Evolutionary conservation across 2,329 filamentous ascomycete genomes (phyloP).

Genomic region (Ophiostoma pallidulum): DNA sequence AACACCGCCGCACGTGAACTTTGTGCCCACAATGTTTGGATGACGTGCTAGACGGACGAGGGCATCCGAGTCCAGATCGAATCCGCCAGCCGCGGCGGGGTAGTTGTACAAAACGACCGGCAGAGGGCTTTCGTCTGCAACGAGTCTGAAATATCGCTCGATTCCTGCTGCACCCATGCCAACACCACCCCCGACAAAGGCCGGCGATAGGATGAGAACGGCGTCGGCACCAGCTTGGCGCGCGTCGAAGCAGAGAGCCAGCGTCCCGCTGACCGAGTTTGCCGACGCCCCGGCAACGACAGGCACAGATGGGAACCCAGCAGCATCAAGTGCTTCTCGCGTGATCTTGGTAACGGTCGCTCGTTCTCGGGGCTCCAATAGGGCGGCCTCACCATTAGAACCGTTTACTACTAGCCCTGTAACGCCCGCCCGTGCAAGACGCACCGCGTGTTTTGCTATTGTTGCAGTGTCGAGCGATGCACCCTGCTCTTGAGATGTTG

Average conservation of each 20-base stretch:
- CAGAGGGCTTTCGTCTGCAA: constrained; percentile 65
- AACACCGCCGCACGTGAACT: constrained; percentile 85
- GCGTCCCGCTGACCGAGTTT: constrained; percentile 69
- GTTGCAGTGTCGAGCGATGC: constrained; percentile 72
- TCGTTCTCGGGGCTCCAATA: constrained; percentile 72
- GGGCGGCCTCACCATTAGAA: constrained; percentile 81
- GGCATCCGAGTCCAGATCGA: constrained; percentile 82
- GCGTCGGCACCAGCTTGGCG: constrained; percentile 67
- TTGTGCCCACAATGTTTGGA: constrained; percentile 76
- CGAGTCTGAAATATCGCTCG: constrained; percentile 43
- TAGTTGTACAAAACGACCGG: constrained; percentile 83
- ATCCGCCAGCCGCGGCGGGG: constrained; percentile 72
- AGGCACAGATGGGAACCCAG: constrained; percentile 63
- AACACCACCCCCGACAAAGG: constrained; percentile 60
- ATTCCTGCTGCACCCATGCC: constrained; percentile 66
- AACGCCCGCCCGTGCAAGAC: constrained; percentile 65
- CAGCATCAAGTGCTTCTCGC: constrained; percentile 68
- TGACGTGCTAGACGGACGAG: constrained; percentile 70
- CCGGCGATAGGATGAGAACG: constrained; percentile 66
- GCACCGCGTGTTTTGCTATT: constrained; percentile 70
- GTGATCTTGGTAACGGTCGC: constrained; percentile 64
- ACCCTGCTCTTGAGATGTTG: constrained; percentile 38
- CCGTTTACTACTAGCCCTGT: constrained; percentile 79
- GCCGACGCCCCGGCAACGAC: constrained; percentile 76
- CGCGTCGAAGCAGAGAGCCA: constrained; percentile 61